Conservation (phyloP, 108 stramenopile species). For the Asterionellopsis glacialis region DNA sequence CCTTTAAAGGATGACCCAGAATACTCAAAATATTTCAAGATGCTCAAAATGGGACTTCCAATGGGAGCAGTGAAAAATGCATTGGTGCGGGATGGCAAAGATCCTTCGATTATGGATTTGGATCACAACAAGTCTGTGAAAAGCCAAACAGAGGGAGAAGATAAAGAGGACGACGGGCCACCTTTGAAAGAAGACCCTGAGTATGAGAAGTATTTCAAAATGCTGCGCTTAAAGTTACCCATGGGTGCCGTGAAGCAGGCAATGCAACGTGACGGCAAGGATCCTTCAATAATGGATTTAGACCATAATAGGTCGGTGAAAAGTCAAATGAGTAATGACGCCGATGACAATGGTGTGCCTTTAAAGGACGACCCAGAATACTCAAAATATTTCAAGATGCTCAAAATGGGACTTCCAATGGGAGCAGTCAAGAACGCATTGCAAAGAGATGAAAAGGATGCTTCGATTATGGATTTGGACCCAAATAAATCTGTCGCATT, state of each 20-base stretch:
- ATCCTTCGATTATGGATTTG: constrained; percentile 65
- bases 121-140: constrained; percentile 53
- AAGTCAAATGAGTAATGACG: constrained; percentile 9
- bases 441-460: constrained; percentile 48
- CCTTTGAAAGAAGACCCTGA: constrained; percentile 66
- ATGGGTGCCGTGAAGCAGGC: constrained; percentile 60
- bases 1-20: constrained; percentile 65
- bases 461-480: constrained; percentile 53
- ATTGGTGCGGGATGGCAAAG: constrained; percentile 57
- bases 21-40: constrained; percentile 73
- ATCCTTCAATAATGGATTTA: constrained; percentile 53
- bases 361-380: constrained; percentile 28
- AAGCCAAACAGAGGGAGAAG: constrained; percentile 29
- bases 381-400: constrained; percentile 82
- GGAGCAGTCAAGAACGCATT: constrained; percentile 62
- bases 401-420: constrained; percentile 86
- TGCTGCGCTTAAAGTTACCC: constrained; percentile 56
- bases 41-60: constrained; percentile 68
- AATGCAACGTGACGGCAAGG: constrained; percentile 55
- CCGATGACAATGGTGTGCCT: constrained; percentile 18
- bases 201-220: constrained; percentile 66
- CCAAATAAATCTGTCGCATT: constrained; percentile 50
- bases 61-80: constrained; percentile 67
- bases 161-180: constrained; percentile 33
- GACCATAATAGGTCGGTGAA: constrained; percentile 24